Evolutionary conservation across 2,329 filamentous ascomycete species (phyloP).

Genomic region (Sporothrix curviconia): DNA sequence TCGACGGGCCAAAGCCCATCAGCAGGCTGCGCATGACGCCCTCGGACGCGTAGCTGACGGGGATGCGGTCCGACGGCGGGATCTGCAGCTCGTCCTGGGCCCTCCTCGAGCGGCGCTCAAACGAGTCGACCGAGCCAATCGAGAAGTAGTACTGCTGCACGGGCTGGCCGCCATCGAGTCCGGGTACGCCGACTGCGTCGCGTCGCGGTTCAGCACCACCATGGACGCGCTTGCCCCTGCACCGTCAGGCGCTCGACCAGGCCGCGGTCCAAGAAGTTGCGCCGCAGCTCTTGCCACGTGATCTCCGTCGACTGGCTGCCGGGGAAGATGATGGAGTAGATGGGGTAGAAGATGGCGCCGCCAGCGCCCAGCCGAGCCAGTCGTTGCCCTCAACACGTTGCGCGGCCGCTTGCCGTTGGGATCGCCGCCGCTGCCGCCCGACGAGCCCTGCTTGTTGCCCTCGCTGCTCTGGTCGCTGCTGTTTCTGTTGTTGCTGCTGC

Average conservation of each 20-base stretch:
- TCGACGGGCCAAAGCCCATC: conserved; percentile 73
- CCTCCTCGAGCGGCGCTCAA: conserved; percentile 80
- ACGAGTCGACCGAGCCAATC: conserved; percentile 89
- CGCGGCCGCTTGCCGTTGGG: conserved; percentile 25
- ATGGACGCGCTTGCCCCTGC: conserved; percentile 62
- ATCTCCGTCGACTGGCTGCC: conserved; percentile 60
- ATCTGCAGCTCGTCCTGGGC: conserved; percentile 85
- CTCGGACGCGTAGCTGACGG: conserved; percentile 78
- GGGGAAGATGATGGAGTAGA: conserved; percentile 37
- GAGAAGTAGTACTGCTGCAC: conserved; percentile 87
- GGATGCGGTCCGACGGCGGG: conserved; percentile 80
- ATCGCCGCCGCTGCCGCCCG: conserved; percentile 12
- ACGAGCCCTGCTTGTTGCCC: conserved; percentile 5
- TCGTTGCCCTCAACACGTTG: conserved; percentile 32
- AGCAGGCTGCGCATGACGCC: conserved; percentile 68
- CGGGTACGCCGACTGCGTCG: conserved; percentile 64
- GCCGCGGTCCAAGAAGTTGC: conserved; percentile 90
- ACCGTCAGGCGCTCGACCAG: conserved; percentile 89
- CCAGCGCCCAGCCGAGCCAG: conserved; percentile 44
- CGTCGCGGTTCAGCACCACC: conserved; percentile 75
- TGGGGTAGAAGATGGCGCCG: conserved; percentile 39
- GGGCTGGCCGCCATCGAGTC: conserved; percentile 63
- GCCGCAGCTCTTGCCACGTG: conserved; percentile 94
- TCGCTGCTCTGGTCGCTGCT: not conserved
- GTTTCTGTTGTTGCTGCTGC: not conserved